Base-by-base conservation (phyloP, 441 rosid species). In the Bocquillonia castaneifolia region DNA sequence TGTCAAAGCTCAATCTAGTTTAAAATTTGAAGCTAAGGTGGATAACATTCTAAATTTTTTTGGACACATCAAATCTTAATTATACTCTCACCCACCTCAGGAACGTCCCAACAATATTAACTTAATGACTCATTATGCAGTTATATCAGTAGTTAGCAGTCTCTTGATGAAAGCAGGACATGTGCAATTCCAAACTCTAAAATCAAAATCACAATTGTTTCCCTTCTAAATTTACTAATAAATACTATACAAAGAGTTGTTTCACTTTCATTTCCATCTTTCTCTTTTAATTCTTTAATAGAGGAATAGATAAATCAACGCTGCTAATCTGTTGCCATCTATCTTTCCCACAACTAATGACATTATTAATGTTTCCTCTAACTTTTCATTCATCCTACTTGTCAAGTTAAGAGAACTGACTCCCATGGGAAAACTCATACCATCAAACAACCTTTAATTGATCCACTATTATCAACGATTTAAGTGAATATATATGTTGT, bases 101-200 rank as follows among this genome's bases (percentile, higher is more conserved):
- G 56, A 66, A 53, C 66, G 23, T 25, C 47, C n/a, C 64, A 47
- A n/a, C 66, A 61, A 31, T 36, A 59, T 62, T 42, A 9, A 26
- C 23, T n/a, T 67, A 56, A 74, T 59, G 34, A 77, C 34, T 36
- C n/a, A 15, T 47, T 18, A 67, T 58, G 64, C 50, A 71, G 45
- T 71, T 66, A 47, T 64, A 42, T 26, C 25, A 67, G 78, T 59
- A 62, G 77, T 73, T 78, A 65, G 59, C 55, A 58, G 64, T 74
- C 69, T 64, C 51, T 31, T 17, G 68, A 74, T 58, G 61, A 67
- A 59, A 73, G 62, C 69, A 56, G 39, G 59, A 48, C 70, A 36
- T 60, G 74, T 61, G 64, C 62, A 59, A 62, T 36, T 48, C 44
- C 48, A 10, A 59, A 17, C 22, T 8, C 10, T 1, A 12, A 31